Percentiles rank a stretch among this genome's conserved stretches.
Conservation (phyloP, 2,329 filamentous ascomycete species). For the Pestalotiopsis sp. region DNA sequence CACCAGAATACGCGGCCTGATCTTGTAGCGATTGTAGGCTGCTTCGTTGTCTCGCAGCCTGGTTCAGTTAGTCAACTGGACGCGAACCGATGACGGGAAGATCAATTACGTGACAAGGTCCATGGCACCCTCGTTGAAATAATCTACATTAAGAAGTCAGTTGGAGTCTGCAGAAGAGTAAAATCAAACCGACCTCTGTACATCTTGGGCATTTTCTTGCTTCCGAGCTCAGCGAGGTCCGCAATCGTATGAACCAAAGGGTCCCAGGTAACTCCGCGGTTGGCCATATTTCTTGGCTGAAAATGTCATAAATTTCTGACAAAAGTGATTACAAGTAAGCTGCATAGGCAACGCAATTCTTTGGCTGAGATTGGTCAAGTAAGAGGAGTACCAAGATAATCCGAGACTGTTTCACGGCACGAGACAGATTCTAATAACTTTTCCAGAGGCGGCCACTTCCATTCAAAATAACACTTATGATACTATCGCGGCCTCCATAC, state of each 20-base stretch:
- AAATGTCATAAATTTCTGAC: background rate
- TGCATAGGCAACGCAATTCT: background rate
- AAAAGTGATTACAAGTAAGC: background rate
- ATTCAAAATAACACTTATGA: background rate
- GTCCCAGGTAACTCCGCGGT: background rate
- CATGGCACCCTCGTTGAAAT: slow-evolving; percentile 17
- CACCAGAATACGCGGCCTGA: slow-evolving; percentile 46
- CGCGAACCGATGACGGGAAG: background rate
- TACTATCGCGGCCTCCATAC: background rate
- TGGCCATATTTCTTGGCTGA: background rate
- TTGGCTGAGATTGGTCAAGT: too few species aligned
- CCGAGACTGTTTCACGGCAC: background rate
- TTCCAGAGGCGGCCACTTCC: background rate
- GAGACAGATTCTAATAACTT: background rate
- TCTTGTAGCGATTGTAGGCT: slow-evolving; percentile 53
- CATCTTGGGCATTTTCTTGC: background rate
- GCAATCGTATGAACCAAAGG: background rate
- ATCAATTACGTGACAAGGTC: slow-evolving; percentile 20
- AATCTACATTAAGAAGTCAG: slow-evolving; percentile 1
- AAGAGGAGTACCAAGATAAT: background rate
- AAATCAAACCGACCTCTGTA: background rate
- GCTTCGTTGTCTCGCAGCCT: slow-evolving; percentile 52
- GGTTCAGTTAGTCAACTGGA: background rate
- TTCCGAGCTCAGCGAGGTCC: background rate
- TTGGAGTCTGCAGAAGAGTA: background rate